Conservation (phyloP, 2,329 filamentous ascomycete genomes). For the Pseudogymnoascus destructans region DNA sequence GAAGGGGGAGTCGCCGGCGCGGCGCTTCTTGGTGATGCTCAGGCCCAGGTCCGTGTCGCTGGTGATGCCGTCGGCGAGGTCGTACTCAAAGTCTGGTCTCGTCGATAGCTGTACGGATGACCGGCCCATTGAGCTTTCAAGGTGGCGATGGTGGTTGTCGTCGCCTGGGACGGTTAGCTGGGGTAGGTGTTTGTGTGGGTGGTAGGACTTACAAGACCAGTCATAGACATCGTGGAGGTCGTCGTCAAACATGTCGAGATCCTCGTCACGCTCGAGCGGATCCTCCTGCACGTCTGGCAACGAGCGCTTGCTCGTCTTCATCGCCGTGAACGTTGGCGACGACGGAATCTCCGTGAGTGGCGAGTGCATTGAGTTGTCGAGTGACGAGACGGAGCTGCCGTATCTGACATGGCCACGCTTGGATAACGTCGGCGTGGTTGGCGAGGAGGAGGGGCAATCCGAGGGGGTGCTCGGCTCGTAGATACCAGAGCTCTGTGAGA, state of each 20-base stretch:
- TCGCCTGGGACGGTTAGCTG: conserved; percentile 36
- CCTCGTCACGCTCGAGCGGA: conserved; percentile 54
- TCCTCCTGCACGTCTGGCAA: conserved; percentile 81
- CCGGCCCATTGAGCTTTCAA: conserved; percentile 26
- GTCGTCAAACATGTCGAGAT: conserved; percentile 37
- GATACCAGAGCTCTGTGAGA: conserved; percentile 22
- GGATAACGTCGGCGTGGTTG: conserved; percentile 51
- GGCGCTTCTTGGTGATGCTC: conserved; percentile 41
- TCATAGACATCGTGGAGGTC: conserved; percentile 42
- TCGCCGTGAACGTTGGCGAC: conserved; percentile 29
- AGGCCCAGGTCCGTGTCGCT: conserved; percentile 44
- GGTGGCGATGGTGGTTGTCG: conserved; percentile 44
- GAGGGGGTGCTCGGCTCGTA: conserved; percentile 30
- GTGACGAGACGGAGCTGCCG: conserved; percentile 67
- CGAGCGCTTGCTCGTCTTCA: conserved; percentile 48
- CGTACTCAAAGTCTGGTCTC: conserved; percentile 46
- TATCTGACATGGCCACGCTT: conserved; percentile 47
- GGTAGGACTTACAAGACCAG: conserved; percentile 56
- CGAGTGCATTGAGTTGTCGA: conserved; percentile 43
- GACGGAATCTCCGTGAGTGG: conserved; percentile 39
- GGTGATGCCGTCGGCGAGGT: conserved; percentile 47
- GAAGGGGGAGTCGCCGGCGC: conserved; percentile 46
- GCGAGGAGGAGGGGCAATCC: conserved; percentile 45
- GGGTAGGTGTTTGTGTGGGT: background rate
- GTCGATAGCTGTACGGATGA: conserved; percentile 27